Evolutionary conservation across 495 filamentous ascomycete genomes (phyloP).

Genomic region (Penicillium pancosmium): DNA sequence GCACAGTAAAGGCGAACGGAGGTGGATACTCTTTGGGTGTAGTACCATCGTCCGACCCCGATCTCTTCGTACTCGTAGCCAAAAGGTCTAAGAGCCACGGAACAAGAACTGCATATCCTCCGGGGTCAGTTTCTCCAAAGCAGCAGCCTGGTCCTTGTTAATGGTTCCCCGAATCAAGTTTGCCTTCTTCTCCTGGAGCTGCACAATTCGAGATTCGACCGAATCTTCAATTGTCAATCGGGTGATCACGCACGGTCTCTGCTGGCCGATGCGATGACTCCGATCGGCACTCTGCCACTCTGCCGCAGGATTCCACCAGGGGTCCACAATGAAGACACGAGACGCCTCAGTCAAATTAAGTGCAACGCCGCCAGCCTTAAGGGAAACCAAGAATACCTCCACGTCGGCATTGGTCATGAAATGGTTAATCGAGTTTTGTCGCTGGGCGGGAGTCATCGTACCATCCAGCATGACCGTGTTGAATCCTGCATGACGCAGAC

Average conservation of each 20-base stretch:
- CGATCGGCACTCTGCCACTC: slow-evolving; percentile 98
- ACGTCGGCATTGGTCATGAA: slow-evolving; percentile 95
- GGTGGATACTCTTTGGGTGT: background rate
- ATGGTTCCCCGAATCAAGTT: slow-evolving; percentile 95
- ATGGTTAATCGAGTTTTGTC: slow-evolving; percentile 87
- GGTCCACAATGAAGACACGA: slow-evolving; percentile 92
- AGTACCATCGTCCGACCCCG: background rate
- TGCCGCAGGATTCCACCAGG: slow-evolving; percentile 97
- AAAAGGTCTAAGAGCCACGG: slow-evolving; percentile 56
- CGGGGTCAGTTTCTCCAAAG: slow-evolving; percentile 85
- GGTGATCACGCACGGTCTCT: slow-evolving; percentile 90
- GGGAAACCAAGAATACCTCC: slow-evolving; percentile 90
- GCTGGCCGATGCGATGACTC: slow-evolving; percentile 96
- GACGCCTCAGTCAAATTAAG: slow-evolving; percentile 94
- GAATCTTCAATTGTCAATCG: slow-evolving; percentile 93
- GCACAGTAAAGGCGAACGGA: background rate
- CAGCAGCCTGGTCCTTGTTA: slow-evolving; percentile 78
- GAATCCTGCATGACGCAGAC: slow-evolving; percentile 89
- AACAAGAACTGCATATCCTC: slow-evolving; percentile 97
- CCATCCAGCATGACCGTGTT: slow-evolving; percentile 97
- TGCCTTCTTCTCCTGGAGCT: slow-evolving; percentile 96
- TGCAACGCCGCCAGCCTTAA: slow-evolving; percentile 95
- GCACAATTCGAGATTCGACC: slow-evolving; percentile 90
- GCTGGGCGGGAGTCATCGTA: slow-evolving; percentile 89
- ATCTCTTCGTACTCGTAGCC: background rate